Conservation (phyloP, 106 monocot genomes). For the Platanthera guangdongensis region DNA sequence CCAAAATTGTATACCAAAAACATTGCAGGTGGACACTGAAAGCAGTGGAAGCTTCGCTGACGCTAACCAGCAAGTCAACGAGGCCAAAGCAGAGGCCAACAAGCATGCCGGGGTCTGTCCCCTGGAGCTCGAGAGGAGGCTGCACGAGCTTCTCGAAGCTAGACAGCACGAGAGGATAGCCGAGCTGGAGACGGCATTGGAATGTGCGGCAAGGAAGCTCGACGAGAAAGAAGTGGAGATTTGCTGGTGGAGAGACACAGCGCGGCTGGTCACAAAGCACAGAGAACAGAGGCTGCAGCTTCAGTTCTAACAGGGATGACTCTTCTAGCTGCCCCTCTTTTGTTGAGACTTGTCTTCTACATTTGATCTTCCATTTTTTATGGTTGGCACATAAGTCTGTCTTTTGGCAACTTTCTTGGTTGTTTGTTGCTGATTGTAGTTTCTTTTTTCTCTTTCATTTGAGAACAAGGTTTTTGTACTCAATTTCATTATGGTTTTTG, state of each 20-base stretch:
- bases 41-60: conserved; percentile 17
- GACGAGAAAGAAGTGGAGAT: conserved; percentile 55
- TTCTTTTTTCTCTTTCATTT: no score
- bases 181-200: conserved; percentile 57
- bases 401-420: no score
- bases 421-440: no score
- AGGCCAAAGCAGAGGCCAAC: conserved; percentile 15
- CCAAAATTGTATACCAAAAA: no score
- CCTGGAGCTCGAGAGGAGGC: conserved; percentile 51
- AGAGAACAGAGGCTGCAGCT: conserved; percentile 14
- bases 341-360: no score
- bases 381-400: no score
- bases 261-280: conserved; percentile 36
- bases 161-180: conserved; percentile 56
- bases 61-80: conserved; percentile 1
- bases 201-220: conserved; percentile 27
- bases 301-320: not conserved
- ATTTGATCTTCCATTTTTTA: no score
- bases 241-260: conserved; percentile 59
- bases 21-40: conserved; percentile 21
- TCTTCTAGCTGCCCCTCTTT: no score
- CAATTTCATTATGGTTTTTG: no score
- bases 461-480: no score
- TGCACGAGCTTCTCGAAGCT: conserved; percentile 57
- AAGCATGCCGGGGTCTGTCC: conserved; percentile 31